Base-by-base conservation (phyloP, 169 alveolate genomes). In the Babesia ovis region DNA sequence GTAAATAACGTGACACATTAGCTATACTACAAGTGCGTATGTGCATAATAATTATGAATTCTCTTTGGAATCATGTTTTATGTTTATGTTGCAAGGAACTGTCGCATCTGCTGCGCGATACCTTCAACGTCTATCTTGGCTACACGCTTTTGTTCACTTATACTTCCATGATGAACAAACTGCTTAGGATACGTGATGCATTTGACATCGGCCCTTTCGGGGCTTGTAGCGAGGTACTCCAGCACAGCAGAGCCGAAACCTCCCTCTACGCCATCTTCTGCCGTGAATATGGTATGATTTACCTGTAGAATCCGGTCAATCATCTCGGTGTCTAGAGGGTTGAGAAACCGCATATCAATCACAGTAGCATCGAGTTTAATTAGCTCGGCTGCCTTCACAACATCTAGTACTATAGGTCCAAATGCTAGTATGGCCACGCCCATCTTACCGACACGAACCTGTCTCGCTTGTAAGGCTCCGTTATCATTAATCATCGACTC, bases 221-320 rank as follows among this genome's bases (percentile, higher is more conserved):
- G 55, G 16, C 39, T 41, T 14, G 39, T 60, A 18, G 62, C 59
- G 37, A 80, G 39, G 32, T 80, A 60, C 59, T 80, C 83, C 29
- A 70, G 46, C 12, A 80, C 71, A 0, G 83, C 75, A 12, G 83
- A 54, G 39, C 93, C 90, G 46, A 87, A 85, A 6, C 92, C 93
- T 41, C 93, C 93, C 4, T 53, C 58, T 11, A 76, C 53, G 37
- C 92, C 92, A 16, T 87, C 91, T 57, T 87, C 93, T 11, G 79
- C 85, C 11, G 86, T 72, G 27, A 87, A 29, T 18, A 87, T 23
- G 16, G 43, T 39, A 25, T 77, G 85, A 41, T 85, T 86, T 0
- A 27, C 25, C 43, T 41, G 46, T 2, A 75, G 72, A 8, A 87
- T 71, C 14, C 43, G 11, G 39, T 39, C 61, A 5, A 87, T 57